Conservation (phyloP, 306 rosid genomes). For the Lotus japonicus region DNA sequence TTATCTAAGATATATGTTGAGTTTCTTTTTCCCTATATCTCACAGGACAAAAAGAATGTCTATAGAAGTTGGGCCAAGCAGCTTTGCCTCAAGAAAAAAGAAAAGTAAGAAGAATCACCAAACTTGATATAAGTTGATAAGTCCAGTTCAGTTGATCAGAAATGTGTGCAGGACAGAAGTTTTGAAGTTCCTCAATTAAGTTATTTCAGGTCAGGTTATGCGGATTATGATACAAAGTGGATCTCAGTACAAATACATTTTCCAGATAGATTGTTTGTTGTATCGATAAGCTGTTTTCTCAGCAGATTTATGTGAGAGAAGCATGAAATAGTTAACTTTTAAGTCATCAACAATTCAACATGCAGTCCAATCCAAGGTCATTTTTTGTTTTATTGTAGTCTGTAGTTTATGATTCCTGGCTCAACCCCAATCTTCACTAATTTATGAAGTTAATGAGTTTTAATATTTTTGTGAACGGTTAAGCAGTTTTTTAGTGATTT, state of each 20-base stretch:
- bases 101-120: conserved; percentile 49
- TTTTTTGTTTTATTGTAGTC: background rate
- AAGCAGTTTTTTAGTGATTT: background rate
- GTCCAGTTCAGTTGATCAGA: conserved; percentile 1
- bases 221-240: background rate
- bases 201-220: background rate
- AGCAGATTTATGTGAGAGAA: background rate
- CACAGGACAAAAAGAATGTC: conserved; percentile 86
- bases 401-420: background rate
- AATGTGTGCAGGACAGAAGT: background rate
- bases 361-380: background rate
- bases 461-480: background rate
- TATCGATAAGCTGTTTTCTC: background rate
- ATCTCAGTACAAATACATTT: background rate
- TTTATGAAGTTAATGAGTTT: background rate
- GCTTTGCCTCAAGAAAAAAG: conserved; percentile 90
- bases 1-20: background rate
- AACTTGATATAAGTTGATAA: conserved; percentile 17
- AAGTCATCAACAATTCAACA: background rate
- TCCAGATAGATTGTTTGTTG: conserved; percentile 5
- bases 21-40: background rate
- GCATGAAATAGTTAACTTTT: background rate
- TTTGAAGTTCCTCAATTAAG: background rate
- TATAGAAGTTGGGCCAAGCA: conserved; percentile 79
- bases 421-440: background rate